Evolutionary conservation across 1,139 yeast species (phyloP).

Genomic region (Blastobotrys ciferrii): DNA sequence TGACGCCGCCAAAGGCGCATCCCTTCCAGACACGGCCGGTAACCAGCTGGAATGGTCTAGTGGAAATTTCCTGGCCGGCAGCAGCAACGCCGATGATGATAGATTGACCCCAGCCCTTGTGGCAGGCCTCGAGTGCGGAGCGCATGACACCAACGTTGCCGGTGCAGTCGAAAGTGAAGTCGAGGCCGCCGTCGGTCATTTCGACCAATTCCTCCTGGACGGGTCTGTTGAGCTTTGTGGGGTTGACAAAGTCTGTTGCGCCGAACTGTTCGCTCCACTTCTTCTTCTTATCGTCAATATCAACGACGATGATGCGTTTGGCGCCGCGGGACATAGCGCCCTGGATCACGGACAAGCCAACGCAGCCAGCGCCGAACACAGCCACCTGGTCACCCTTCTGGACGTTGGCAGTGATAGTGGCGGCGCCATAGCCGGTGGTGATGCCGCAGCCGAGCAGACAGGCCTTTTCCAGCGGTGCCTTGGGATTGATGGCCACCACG

Average conservation of each 20-base stretch:
- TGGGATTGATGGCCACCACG: conserved; percentile 85
- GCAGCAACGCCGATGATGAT: conserved; percentile 97
- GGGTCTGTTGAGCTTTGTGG: conserved; percentile 64
- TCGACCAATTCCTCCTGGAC: conserved; percentile 84
- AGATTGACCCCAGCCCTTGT: conserved; percentile 98
- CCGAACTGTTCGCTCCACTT: conserved; percentile 88
- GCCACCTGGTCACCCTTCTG: conserved; percentile 93
- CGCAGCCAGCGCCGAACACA: conserved; percentile 96
- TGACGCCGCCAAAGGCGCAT: conserved; percentile 97
- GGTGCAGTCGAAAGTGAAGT: conserved; percentile 94
- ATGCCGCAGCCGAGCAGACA: conserved; percentile 97
- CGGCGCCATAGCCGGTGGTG: conserved; percentile 98
- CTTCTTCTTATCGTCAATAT: conserved; percentile 78
- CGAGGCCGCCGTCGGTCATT: conserved; percentile 95
- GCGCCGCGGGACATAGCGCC: conserved; percentile 89
- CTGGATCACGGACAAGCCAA: conserved; percentile 92
- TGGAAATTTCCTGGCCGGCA: conserved; percentile 93
- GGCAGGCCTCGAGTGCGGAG: conserved; percentile 92
- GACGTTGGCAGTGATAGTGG: conserved; percentile 88
- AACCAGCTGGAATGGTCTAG: conserved; percentile 97
- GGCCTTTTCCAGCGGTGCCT: conserved; percentile 81
- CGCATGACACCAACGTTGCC: conserved; percentile 96
- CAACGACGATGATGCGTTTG: conserved; percentile 78
- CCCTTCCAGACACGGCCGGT: conserved; percentile 99
- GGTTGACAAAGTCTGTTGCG: conserved; percentile 92